A percentile compares a stretch with the other conserved stretches of the same genome.
These are phyloP conservation scores for Botrytis cinerea DNA, from an alignment of 2,329 filamentous ascomycete species.

Conservation along the genomic window DNA sequence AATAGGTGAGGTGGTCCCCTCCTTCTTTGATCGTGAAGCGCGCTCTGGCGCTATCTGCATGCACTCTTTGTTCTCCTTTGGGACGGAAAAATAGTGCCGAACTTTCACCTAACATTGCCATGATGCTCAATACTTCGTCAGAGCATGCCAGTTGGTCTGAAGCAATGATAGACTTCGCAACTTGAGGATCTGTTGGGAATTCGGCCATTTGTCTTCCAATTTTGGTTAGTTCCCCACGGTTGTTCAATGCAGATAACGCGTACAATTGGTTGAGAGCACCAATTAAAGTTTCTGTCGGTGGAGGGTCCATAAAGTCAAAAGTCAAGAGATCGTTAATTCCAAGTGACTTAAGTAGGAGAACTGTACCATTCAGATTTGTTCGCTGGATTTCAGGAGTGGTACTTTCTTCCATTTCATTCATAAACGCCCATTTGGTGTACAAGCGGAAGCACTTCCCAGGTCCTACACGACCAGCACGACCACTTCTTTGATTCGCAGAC, in stretches of 20 bases:
- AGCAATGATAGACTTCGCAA: slow-evolving; percentile 84
- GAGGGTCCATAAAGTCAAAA: slow-evolving; percentile 96
- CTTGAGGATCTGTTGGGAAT: slow-evolving; percentile 89
- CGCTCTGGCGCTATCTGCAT: slow-evolving; percentile 86
- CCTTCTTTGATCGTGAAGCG: slow-evolving; percentile 89
- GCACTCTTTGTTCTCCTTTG: slow-evolving; percentile 89
- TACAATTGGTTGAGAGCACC: slow-evolving; percentile 88
- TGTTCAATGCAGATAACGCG: slow-evolving; percentile 84
- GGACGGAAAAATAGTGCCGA: slow-evolving; percentile 90
- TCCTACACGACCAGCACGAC: slow-evolving; percentile 87
- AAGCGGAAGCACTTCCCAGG: slow-evolving; percentile 92
- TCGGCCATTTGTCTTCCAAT: slow-evolving; percentile 93
- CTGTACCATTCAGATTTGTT: slow-evolving; percentile 81
- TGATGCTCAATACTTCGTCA: slow-evolving; percentile 87
- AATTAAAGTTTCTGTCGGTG: slow-evolving; percentile 85
- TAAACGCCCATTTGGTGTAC: slow-evolving; percentile 91
- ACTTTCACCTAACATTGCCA: slow-evolving; percentile 90
- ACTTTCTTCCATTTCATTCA: slow-evolving; percentile 91
- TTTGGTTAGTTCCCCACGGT: slow-evolving; percentile 85
- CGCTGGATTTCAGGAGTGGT: slow-evolving; percentile 93
- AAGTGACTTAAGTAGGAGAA: slow-evolving; percentile 83
- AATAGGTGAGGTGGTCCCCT: slow-evolving; percentile 82
- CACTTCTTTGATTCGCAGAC: slow-evolving; percentile 88
- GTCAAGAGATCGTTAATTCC: slow-evolving; percentile 90
- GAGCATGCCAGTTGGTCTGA: slow-evolving; percentile 91